These are phyloP conservation scores for Cadophora luteo-olivacea DNA, from an alignment of 2,329 filamentous ascomycete genomes.

Conservation along the genomic window DNA sequence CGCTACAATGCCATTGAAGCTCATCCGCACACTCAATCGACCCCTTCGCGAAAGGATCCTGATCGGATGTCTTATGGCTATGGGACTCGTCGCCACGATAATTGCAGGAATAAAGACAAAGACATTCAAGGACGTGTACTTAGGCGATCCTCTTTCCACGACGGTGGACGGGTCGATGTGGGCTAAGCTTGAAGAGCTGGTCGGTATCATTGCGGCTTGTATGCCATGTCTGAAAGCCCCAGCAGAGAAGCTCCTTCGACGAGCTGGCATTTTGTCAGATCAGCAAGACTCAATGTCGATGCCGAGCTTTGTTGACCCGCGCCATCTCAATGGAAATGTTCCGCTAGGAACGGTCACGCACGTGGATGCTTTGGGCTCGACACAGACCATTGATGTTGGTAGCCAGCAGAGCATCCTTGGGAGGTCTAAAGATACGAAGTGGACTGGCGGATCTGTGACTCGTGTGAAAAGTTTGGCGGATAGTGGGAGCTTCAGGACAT, in stretches of 20 bases:
- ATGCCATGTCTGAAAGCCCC: slow-evolving; percentile 25
- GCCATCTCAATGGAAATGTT: not conserved
- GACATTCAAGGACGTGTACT: slow-evolving; percentile 23
- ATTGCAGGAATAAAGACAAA: slow-evolving; percentile 27
- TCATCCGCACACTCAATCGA: slow-evolving; percentile 25
- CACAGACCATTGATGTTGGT: not conserved
- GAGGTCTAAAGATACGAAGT: not conserved
- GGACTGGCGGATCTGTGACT: not conserved
- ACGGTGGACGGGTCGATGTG: slow-evolving; percentile 21
- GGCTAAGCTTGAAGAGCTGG: slow-evolving; percentile 27
- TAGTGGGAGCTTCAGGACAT: not conserved
- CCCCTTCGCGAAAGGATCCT: slow-evolving; percentile 27
- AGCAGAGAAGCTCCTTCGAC: slow-evolving; percentile 20
- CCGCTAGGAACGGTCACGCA: not conserved
- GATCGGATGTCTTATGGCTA: slow-evolving; percentile 22
- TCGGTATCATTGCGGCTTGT: slow-evolving; percentile 29
- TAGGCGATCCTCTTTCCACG: slow-evolving; percentile 21
- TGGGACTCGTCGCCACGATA: slow-evolving; percentile 25
- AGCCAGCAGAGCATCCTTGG: not conserved
- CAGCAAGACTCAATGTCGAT: not conserved
- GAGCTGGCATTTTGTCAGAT: slow-evolving; percentile 21
- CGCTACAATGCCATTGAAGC: slow-evolving; percentile 25
- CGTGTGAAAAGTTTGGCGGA: not conserved
- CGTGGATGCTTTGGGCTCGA: not conserved
- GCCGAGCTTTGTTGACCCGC: slow-evolving; percentile 17